phyloP scores from a whole-genome alignment of 2,329 filamentous ascomycete species.

The Teratosphaeria viscida region DNA sequence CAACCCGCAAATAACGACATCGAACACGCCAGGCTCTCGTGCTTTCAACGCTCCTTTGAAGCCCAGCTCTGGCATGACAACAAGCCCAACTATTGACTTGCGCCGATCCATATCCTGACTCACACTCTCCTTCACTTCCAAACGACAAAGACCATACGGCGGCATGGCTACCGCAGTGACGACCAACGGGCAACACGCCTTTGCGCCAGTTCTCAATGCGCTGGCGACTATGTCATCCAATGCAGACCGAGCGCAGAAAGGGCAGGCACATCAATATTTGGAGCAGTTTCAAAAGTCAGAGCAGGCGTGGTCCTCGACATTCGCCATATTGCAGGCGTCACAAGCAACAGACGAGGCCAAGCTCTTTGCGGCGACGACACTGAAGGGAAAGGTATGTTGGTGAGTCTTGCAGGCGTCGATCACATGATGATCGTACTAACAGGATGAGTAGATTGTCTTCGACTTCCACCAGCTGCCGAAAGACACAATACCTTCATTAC shows the following conservation, averaged over 20 bases:
- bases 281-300: conserved; percentile 96
- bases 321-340: conserved; percentile 70
- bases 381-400: conserved; percentile 81
- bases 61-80: neutral
- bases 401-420: conserved; percentile 5
- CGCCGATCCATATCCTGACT: neutral
- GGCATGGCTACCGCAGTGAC: conserved; percentile 23
- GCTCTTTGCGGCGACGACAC: conserved; percentile 88
- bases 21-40: neutral
- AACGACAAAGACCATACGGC: neutral
- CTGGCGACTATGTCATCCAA: conserved; percentile 84
- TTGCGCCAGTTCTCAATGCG: conserved; percentile 76
- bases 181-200: conserved; percentile 46
- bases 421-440: neutral
- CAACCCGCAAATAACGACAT: neutral
- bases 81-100: neutral
- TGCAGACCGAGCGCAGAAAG: conserved; percentile 71
- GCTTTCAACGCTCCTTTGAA: neutral
- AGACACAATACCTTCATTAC: conserved; percentile 62
- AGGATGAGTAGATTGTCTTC: conserved; percentile 67
- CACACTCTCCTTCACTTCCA: neutral
- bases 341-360: conserved; percentile 73
- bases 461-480: conserved; percentile 82
- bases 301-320: conserved; percentile 82
- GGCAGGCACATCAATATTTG: conserved; percentile 80